Conservation (phyloP, 2,329 filamentous ascomycete species). For the Lecanoromycetidae sp. region DNA sequence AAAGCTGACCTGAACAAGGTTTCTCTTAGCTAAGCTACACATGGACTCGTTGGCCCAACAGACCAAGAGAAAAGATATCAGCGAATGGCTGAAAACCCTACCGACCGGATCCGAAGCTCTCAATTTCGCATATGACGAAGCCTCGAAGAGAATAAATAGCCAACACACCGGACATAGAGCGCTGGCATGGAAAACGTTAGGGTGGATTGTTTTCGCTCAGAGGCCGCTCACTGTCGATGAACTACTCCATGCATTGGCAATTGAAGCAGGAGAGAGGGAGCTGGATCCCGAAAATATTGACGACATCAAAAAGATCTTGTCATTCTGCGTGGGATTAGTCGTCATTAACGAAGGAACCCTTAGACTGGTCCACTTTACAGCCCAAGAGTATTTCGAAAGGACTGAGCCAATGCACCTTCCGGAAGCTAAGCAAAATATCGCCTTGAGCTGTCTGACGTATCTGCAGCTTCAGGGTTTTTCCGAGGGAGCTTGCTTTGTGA, state of each 20-base stretch:
- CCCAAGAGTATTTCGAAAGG: constrained; percentile 1
- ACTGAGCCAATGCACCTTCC: background rate
- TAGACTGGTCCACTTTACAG: constrained; percentile 8
- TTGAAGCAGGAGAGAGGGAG: background rate
- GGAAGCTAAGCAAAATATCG: background rate
- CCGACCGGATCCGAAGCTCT: background rate
- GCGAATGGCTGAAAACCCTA: background rate
- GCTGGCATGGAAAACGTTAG: background rate
- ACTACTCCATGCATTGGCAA: constrained; percentile 3
- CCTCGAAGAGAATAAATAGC: constrained; percentile 3
- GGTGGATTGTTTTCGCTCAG: constrained; percentile 4
- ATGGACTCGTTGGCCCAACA: constrained; percentile 5
- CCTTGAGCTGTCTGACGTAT: constrained; percentile 8
- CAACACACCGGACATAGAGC: background rate
- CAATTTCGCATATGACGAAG: background rate
- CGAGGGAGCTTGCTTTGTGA: background rate
- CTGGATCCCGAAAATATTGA: constrained; percentile 1
- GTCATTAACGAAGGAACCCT: background rate
- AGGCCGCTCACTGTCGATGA: background rate
- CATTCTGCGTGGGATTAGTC: constrained; percentile 8
- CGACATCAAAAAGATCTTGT: background rate
- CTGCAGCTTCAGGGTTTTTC: background rate
- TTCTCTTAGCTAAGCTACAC: constrained; percentile 10
- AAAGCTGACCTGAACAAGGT: background rate
- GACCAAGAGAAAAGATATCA: background rate